Evolutionary conservation across 495 filamentous ascomycete genomes (phyloP).

Genomic region (Aspergillus saccharolyticus): DNA sequence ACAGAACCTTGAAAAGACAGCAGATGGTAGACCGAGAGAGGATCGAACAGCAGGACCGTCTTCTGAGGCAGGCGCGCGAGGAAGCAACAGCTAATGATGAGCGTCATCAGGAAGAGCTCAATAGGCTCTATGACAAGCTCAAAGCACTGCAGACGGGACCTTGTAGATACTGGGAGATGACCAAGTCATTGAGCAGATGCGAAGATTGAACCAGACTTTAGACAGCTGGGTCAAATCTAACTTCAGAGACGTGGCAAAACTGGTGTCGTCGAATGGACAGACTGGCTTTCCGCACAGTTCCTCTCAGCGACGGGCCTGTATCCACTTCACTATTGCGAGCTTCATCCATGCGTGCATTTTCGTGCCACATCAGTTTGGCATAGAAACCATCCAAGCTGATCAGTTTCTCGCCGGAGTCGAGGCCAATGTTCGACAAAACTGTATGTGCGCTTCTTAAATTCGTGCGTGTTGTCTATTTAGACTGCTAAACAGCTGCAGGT

Average conservation of each 20-base stretch:
- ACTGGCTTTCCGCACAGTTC: neutral
- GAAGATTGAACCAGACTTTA: slow-evolving; percentile 2
- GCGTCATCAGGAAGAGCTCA: neutral
- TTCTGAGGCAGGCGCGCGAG: neutral
- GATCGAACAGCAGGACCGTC: neutral
- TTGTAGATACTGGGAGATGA: neutral
- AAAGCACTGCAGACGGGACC: neutral
- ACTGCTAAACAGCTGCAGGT: neutral
- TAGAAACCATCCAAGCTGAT: neutral
- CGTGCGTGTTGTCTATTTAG: neutral
- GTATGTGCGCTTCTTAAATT: neutral
- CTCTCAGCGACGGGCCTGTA: slow-evolving; percentile 1
- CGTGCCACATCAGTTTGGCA: neutral
- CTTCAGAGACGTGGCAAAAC: slow-evolving; percentile 1
- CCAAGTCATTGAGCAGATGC: neutral
- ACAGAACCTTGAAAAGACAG: neutral
- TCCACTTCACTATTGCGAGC: neutral
- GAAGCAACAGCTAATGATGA: neutral
- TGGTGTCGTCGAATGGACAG: neutral
- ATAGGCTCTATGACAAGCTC: neutral
- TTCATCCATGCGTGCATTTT: neutral
- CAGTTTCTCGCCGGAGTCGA: neutral
- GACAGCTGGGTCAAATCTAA: slow-evolving; percentile 5
- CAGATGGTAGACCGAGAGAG: neutral
- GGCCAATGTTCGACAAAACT: neutral